Evolutionary conservation across 225 moss, liverwort and hornwort genomes (phyloP).

Genomic region (Lunularia cruciata): DNA sequence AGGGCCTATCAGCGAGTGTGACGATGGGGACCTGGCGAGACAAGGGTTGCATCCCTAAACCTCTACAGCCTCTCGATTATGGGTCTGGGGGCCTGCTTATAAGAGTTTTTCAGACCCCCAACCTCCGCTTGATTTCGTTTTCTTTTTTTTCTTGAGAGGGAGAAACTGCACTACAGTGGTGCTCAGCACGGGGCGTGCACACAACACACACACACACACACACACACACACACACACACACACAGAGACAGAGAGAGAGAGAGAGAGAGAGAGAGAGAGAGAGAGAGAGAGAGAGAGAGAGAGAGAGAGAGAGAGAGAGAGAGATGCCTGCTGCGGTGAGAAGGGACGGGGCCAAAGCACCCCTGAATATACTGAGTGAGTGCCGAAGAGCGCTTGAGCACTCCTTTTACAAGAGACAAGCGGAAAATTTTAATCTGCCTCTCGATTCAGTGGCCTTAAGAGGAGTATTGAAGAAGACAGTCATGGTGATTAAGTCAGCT

Average conservation of each 20-base stretch:
- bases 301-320: neutral
- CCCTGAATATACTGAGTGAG: constrained; percentile 11
- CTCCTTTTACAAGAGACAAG: constrained; percentile 3
- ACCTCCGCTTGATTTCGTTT: too few relatives aligned
- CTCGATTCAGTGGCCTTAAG: neutral
- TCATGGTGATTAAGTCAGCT: neutral
- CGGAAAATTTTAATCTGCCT: constrained; percentile 21
- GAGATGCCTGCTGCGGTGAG: too few relatives aligned
- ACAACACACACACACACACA: too few relatives aligned
- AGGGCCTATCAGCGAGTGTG: neutral
- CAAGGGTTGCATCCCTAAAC: neutral
- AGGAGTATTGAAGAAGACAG: neutral
- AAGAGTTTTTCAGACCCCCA: constrained; percentile 2
- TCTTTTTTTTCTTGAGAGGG: too few relatives aligned
- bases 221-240: too few relatives aligned
- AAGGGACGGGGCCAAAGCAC: neutral
- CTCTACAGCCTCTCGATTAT: neutral
- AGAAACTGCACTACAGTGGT: too few relatives aligned
- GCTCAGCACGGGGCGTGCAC: too few relatives aligned
- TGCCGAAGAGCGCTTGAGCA: constrained; percentile 3
- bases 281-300: neutral
- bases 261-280: too few relatives aligned
- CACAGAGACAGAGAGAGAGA: too few relatives aligned
- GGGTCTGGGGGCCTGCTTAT: neutral
- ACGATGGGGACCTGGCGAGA: neutral